These are phyloP conservation scores for Hemileccinum rubropunctum DNA, from an alignment of 768 basidiomycete species.

Conservation along the genomic window DNA sequence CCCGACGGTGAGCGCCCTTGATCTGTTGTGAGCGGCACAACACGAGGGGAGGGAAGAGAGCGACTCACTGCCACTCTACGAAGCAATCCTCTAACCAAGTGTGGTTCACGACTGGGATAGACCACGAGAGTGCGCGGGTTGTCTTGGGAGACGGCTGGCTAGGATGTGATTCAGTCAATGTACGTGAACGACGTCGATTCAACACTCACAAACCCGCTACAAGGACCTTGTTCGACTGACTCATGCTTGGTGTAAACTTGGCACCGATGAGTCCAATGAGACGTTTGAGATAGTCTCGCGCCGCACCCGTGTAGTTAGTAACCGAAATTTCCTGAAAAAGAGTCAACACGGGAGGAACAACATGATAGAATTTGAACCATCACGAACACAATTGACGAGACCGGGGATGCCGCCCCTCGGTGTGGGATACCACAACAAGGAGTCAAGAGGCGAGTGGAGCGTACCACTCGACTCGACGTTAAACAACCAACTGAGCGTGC, in stretches of 20 bases:
- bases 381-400: slow-evolving; percentile 60
- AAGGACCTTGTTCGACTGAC: slow-evolving; percentile 70
- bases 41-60: background rate
- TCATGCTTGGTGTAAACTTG: slow-evolving; percentile 80
- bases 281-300: slow-evolving; percentile 85
- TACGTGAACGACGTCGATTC: background rate
- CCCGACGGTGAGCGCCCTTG: slow-evolving; percentile 54
- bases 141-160: slow-evolving; percentile 57
- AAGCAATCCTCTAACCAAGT: slow-evolving; percentile 92
- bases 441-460: slow-evolving; percentile 62
- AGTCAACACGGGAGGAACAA: background rate
- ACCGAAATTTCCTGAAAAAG: slow-evolving; percentile 66
- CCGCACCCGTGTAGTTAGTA: slow-evolving; percentile 85
- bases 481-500: slow-evolving; percentile 81
- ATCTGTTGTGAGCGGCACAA: background rate
- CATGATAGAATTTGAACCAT: background rate
- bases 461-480: slow-evolving; percentile 65
- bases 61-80: slow-evolving; percentile 59
- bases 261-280: slow-evolving; percentile 77
- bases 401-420: slow-evolving; percentile 58
- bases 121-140: slow-evolving; percentile 72
- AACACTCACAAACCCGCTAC: slow-evolving; percentile 76
- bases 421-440: slow-evolving; percentile 82
- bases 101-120: slow-evolving; percentile 85
- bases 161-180: background rate